Percentiles rank a stretch among this genome's conserved stretches.
phyloP scores from a whole-genome alignment of 768 basidiomycete species.

The Rhodotorula babjevae region DNA sequence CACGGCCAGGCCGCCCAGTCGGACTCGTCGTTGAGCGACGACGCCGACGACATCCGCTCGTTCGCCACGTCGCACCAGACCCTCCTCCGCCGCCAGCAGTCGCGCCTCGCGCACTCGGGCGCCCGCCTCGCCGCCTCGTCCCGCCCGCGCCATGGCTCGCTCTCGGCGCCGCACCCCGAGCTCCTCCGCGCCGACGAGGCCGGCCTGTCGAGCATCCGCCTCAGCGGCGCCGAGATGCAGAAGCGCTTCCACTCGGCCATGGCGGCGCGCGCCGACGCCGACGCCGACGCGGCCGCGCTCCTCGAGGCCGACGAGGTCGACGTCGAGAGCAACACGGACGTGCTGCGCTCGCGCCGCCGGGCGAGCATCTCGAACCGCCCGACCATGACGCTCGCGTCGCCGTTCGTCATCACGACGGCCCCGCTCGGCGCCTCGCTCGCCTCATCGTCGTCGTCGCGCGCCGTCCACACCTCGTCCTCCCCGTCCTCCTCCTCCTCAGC shows the following conservation, averaged over 20 bases:
- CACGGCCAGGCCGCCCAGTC: slow-evolving; percentile 17
- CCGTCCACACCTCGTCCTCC: slow-evolving; percentile 13
- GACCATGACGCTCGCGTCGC: background rate
- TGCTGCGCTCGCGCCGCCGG: slow-evolving; percentile 10
- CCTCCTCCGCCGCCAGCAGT: slow-evolving; percentile 5
- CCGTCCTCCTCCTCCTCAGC: too few species aligned
- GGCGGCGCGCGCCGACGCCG: slow-evolving; percentile 5
- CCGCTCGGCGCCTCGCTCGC: background rate
- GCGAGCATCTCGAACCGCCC: slow-evolving; percentile 22
- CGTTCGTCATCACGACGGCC: slow-evolving; percentile 5
- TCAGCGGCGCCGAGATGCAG: slow-evolving; percentile 31
- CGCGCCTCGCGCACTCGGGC: background rate
- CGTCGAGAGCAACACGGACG: slow-evolving; percentile 9
- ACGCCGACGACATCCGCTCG: slow-evolving; percentile 30
- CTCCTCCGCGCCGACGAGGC: slow-evolving; percentile 32
- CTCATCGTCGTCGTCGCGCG: background rate
- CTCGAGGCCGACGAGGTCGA: slow-evolving; percentile 33
- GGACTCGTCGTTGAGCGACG: slow-evolving; percentile 24
- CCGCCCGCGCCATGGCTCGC: slow-evolving; percentile 9
- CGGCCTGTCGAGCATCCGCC: slow-evolving; percentile 17
- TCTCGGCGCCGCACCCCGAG: slow-evolving; percentile 13
- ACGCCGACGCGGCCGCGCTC: too few species aligned
- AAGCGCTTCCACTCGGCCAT: slow-evolving; percentile 32
- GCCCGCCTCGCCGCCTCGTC: background rate
- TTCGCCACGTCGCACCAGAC: slow-evolving; percentile 4